These are phyloP conservation scores for Aspergillus jensenii DNA, from an alignment of 2,329 filamentous ascomycete species.

Conservation along the genomic window DNA sequence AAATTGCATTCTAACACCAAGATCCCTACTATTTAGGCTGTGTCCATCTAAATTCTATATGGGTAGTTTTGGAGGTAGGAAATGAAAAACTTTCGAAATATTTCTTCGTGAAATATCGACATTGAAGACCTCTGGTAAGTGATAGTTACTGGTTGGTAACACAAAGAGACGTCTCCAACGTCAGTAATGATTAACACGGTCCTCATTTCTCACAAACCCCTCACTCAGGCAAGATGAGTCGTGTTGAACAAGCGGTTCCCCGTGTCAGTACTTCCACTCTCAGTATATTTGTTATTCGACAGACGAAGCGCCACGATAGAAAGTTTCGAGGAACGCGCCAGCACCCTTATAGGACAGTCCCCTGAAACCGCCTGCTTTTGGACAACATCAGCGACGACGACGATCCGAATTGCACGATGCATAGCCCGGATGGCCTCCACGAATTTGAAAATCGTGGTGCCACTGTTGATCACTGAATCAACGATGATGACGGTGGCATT, in stretches of 20 bases:
- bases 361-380: conserved; percentile 40
- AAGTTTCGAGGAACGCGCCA: conserved; percentile 21
- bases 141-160: too few relatives aligned
- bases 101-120: too few relatives aligned
- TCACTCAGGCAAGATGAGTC: conserved; percentile 37
- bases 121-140: too few relatives aligned
- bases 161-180: too few relatives aligned
- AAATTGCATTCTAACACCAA: too few relatives aligned
- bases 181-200: too few relatives aligned
- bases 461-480: conserved; percentile 62
- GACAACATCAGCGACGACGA: conserved; percentile 58
- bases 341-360: conserved; percentile 12
- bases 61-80: too few relatives aligned
- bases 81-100: too few relatives aligned
- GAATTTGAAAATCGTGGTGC: conserved; percentile 52
- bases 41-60: too few relatives aligned
- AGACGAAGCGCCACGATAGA: conserved; percentile 54
- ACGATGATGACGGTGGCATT: conserved; percentile 52
- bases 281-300: conserved; percentile 58
- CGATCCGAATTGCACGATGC: conserved; percentile 44
- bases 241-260: conserved; percentile 62
- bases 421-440: conserved; percentile 48
- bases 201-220: too few relatives aligned
- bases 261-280: conserved; percentile 55
- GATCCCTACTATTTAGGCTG: too few relatives aligned